Evolutionary conservation across 2,329 filamentous ascomycete species (phyloP).

Genomic region (Metarhizium guizhouense): DNA sequence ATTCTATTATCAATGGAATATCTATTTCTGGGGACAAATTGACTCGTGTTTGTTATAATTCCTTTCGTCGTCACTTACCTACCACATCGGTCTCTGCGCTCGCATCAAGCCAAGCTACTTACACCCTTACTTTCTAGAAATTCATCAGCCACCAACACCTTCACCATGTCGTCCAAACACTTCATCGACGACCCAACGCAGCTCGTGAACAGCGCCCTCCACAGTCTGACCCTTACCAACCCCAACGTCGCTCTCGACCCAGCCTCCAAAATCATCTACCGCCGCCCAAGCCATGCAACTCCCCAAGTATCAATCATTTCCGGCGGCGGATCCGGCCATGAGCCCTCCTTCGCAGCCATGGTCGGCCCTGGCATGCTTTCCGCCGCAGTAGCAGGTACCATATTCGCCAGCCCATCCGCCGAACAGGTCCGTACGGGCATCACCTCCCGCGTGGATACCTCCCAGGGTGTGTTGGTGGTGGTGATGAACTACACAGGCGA

Average conservation of each 20-base stretch:
- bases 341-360: slow-evolving; percentile 79
- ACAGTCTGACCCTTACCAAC: slow-evolving; percentile 72
- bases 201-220: slow-evolving; percentile 69
- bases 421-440: slow-evolving; percentile 77
- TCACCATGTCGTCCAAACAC: slow-evolving; percentile 57
- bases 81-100: no score
- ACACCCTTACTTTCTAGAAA: no score
- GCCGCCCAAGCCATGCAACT: slow-evolving; percentile 43
- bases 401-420: slow-evolving; percentile 73
- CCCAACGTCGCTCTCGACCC: slow-evolving; percentile 71
- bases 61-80: background rate
- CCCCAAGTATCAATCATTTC: slow-evolving; percentile 73
- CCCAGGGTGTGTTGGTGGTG: slow-evolving; percentile 73
- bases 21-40: background rate
- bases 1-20: background rate
- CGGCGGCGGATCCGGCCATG: slow-evolving; percentile 83
- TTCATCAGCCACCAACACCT: background rate
- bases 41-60: no score
- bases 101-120: no score
- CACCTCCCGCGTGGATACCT: slow-evolving; percentile 59
- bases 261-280: slow-evolving; percentile 77
- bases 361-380: slow-evolving; percentile 75
- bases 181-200: slow-evolving; percentile 79
- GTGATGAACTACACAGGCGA: slow-evolving; percentile 95
- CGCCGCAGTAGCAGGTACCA: slow-evolving; percentile 76